Evolutionary conservation across 2,329 filamentous ascomycete species (phyloP), one percentile per base, ranked within the genome.

Genomic region (Stemphylium lycopersici): DNA sequence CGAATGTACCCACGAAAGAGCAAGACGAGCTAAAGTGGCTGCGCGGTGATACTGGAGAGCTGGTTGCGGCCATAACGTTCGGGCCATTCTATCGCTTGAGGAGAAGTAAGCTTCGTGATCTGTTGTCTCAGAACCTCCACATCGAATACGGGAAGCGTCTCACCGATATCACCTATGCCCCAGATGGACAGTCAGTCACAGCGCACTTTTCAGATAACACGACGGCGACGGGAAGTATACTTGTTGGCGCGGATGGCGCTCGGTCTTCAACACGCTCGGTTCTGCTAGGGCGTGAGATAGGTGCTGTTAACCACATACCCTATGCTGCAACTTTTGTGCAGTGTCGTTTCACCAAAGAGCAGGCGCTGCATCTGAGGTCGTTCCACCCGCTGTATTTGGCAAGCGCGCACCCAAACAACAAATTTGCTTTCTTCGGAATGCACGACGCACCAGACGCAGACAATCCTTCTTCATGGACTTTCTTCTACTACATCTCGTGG

Each of bases 401-500:
- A 1, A 67, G 73, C 3, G 70, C 77, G 6, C 78, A 82, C 56
- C 81, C 80, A 4, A 68, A 70, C 16, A 76, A 78, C 45, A 69
- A 71, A 24, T 78, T 81, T 51, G 73, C 76, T 15, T 79, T 80
- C 68, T 78, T 82, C 46, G 75, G 76, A n/a, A 69, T 77, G 53
- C 77, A 80, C 26, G 73, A 80, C 58, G 77, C 69, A 4, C 66
- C 73, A 2, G 68, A 76, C 39, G 56, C 68, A 12, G 64, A 73
- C 15, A 61, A 72, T 8, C 78, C 78, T 1, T 75, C 77, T 18
- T 68, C 66, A 4, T 79, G 78, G 78, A 73, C 71, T 3, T 80
- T 80, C 58, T 78, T 78, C 65, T 80, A 78, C 67, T 82, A 82
- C 62, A 77, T 81, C 45, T 80, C 79, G 10, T 81, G 78, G 77